A percentile compares a stretch with the other conserved stretches of the same genome.
These are phyloP conservation scores for Melaleuca alternifolia DNA, from an alignment of 345 rosid genomes.

Conservation along the genomic window DNA sequence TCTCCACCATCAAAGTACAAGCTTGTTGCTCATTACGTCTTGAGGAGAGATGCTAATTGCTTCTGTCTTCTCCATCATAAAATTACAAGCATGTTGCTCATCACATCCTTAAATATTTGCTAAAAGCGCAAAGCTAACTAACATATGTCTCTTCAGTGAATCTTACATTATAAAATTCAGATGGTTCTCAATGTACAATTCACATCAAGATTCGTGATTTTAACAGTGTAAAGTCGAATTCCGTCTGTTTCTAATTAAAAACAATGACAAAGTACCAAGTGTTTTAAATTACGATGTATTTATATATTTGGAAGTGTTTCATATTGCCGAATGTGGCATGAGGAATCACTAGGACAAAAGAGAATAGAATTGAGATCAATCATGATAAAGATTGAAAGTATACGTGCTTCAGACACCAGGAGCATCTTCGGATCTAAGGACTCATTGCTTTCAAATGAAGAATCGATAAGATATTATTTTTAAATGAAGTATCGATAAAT, in stretches of 20 bases:
- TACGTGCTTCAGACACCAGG: not conserved
- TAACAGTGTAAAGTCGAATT: not conserved
- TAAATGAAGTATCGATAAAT: not conserved
- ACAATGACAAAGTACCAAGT: not conserved
- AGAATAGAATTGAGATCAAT: not conserved
- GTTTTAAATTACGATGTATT: not conserved
- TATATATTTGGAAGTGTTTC: not conserved
- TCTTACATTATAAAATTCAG: not conserved
- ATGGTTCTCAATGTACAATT: not conserved
- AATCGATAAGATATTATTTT: too few species aligned
- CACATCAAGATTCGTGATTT: not conserved
- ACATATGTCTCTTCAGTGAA: not conserved
- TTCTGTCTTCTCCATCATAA: not conserved
- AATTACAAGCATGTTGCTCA: not conserved
- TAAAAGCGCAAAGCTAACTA: not conserved
- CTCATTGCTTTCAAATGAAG: not conserved
- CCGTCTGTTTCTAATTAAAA: not conserved
- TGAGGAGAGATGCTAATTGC: not conserved
- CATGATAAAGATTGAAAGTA: not conserved
- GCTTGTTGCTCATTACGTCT: not conserved
- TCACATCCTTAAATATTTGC: not conserved
- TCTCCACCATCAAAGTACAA: not conserved
- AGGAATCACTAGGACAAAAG: not conserved
- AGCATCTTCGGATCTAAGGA: not conserved
- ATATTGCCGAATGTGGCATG: not conserved